Evolutionary conservation across 257 asterid species (phyloP).

Genomic region (Rhazya stricta): DNA sequence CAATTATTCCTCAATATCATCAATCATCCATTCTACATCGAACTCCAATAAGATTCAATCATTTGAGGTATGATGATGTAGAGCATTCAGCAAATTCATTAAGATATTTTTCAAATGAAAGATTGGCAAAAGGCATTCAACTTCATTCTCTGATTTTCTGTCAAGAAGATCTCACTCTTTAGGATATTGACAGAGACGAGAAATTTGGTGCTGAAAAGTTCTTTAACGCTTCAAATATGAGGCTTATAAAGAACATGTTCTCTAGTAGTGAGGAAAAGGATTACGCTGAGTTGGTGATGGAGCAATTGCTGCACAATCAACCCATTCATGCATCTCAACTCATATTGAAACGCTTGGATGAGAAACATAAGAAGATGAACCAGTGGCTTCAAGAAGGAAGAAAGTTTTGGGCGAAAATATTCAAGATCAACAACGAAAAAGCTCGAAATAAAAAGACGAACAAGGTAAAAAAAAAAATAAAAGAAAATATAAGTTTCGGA

Average conservation of each 20-base stretch:
- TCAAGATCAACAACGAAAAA: background rate
- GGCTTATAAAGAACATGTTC: background rate
- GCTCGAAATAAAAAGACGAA: no score
- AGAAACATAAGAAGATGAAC: background rate
- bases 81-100: conserved; percentile 42
- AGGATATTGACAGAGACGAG: no score
- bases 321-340: background rate
- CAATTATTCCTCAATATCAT: no score
- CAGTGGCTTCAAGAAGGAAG: background rate
- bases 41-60: conserved; percentile 44
- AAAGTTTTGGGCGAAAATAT: background rate
- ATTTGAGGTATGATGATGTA: conserved; percentile 54
- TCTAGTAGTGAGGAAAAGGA: background rate
- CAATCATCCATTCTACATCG: no score
- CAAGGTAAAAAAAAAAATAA: no score
- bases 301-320: background rate
- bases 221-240: background rate
- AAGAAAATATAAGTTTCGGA: no score
- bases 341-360: background rate
- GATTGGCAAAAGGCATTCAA: conserved; percentile 6
- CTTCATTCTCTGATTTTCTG: background rate
- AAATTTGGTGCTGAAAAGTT: background rate
- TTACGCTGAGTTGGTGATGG: background rate
- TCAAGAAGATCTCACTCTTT: no score
- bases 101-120: conserved; percentile 14